Conservation (phyloP, 2,329 filamentous ascomycete species). For the Hypoxylon sp. region DNA sequence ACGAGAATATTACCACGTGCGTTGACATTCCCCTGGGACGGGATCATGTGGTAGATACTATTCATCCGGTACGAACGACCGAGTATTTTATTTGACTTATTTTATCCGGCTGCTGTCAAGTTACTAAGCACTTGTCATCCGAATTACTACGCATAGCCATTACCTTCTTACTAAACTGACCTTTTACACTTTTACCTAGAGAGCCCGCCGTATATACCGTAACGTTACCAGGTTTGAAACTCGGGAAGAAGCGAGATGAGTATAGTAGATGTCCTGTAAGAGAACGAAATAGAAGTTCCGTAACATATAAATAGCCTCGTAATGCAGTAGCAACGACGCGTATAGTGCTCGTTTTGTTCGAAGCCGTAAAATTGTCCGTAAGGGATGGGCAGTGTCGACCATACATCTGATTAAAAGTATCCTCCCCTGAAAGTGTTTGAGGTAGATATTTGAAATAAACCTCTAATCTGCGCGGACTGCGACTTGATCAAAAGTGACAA, state of each 20-base stretch:
- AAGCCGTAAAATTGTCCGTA: background rate
- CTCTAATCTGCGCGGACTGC: background rate
- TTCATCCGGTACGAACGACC: background rate
- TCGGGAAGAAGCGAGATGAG: background rate
- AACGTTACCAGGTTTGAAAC: conserved; percentile 16
- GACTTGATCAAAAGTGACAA: conserved; percentile 12
- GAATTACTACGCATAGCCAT: conserved; percentile 24
- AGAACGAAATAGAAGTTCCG: background rate
- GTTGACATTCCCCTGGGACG: background rate
- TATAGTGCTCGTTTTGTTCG: conserved; percentile 1
- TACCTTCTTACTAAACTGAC: conserved; percentile 23
- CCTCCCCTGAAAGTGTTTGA: background rate
- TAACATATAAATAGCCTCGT: background rate
- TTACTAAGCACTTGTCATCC: conserved; percentile 18
- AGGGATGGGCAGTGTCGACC: background rate
- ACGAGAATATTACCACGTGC: conserved; percentile 3
- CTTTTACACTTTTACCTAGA: background rate
- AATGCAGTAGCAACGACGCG: background rate
- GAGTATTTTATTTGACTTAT: background rate
- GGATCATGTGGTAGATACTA: background rate
- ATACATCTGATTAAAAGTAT: conserved; percentile 3
- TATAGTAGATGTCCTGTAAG: background rate
- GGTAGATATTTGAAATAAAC: background rate
- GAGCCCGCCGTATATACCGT: background rate
- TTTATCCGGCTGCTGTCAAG: background rate